These are phyloP conservation scores for Azolla pinnata DNA, from an alignment of 75 land plant genomes.

Conservation along the genomic window DNA sequence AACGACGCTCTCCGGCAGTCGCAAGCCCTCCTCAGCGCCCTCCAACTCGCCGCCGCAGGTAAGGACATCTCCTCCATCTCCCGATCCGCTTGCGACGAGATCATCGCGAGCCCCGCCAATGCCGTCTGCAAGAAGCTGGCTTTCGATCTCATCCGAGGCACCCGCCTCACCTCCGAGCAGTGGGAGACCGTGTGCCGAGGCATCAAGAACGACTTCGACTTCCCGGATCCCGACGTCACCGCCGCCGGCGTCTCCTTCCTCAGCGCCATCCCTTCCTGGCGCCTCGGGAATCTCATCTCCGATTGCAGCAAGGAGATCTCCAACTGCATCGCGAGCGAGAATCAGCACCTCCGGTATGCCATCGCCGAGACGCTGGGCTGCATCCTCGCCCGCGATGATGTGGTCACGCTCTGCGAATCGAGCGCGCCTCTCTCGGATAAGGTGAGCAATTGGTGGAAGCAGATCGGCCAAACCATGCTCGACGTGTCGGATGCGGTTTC, in stretches of 20 bases:
- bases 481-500: slow-evolving; percentile 71
- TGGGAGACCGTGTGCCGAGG: slow-evolving; percentile 81
- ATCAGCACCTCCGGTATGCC: slow-evolving; percentile 61
- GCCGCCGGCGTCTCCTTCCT: slow-evolving; percentile 87
- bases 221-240: slow-evolving; percentile 96
- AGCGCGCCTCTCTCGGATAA: slow-evolving; percentile 58
- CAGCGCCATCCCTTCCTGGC: slow-evolving; percentile 76
- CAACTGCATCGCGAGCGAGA: slow-evolving; percentile 46
- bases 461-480: slow-evolving; percentile 68
- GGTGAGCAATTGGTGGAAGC: slow-evolving; percentile 73
- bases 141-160: slow-evolving; percentile 81
- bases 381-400: slow-evolving; percentile 83
- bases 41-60: slow-evolving; percentile 94
- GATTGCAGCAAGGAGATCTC: slow-evolving; percentile 69
- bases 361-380: slow-evolving; percentile 80
- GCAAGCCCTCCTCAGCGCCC: slow-evolving; percentile 71
- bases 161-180: slow-evolving; percentile 77
- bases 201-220: slow-evolving; percentile 74
- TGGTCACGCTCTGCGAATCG: slow-evolving; percentile 74
- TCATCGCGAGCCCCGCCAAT: slow-evolving; percentile 79
- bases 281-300: slow-evolving; percentile 50
- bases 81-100: slow-evolving; percentile 76
- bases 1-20: slow-evolving; percentile 92
- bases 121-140: slow-evolving; percentile 98
- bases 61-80: slow-evolving; percentile 79